Conservation (phyloP, 768 basidiomycete genomes). For the button mushroom (Agaricus bisporus) region DNA sequence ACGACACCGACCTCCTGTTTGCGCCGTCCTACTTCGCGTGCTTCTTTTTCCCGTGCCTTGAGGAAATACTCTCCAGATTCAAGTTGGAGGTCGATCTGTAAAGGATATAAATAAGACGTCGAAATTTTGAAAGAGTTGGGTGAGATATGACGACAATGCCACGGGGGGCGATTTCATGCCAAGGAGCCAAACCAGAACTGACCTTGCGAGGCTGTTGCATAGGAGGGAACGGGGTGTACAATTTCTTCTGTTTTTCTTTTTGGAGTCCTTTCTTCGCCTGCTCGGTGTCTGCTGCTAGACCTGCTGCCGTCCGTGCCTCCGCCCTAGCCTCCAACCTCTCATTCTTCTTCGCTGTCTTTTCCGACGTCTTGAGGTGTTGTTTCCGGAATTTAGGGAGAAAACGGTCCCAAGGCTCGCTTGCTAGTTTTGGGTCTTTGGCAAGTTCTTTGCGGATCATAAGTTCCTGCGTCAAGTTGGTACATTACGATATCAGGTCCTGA, state of each 20-base stretch:
- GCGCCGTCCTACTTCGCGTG: conserved; percentile 60
- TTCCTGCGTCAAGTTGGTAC: conserved; percentile 48
- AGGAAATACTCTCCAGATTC: conserved; percentile 99
- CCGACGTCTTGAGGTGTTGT: conserved; percentile 85
- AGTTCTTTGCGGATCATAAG: conserved; percentile 98
- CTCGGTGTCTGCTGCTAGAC: conserved; percentile 34
- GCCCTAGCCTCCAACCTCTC: conserved; percentile 55
- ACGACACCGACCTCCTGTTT: conserved; percentile 60
- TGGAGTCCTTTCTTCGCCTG: conserved; percentile 32
- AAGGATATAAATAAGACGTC: neutral
- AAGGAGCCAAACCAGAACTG: conserved; percentile 7
- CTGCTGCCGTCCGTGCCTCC: conserved; percentile 62
- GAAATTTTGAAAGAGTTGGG: no score
- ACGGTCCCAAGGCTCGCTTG: conserved; percentile 91
- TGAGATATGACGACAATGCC: no score
- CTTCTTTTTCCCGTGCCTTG: conserved; percentile 82
- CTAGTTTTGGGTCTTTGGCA: conserved; percentile 96
- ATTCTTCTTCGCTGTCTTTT: conserved; percentile 91
- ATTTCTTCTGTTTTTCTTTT: conserved; percentile 60
- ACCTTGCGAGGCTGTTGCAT: conserved; percentile 91
- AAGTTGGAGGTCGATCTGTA: conserved; percentile 83
- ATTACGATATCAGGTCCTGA: neutral
- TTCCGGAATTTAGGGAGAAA: conserved; percentile 97
- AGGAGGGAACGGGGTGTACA: conserved; percentile 98
- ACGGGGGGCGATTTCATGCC: no score